Evolutionary conservation across 1,284 basidiomycete species (phyloP).

Genomic region (Fomes fomentarius): DNA sequence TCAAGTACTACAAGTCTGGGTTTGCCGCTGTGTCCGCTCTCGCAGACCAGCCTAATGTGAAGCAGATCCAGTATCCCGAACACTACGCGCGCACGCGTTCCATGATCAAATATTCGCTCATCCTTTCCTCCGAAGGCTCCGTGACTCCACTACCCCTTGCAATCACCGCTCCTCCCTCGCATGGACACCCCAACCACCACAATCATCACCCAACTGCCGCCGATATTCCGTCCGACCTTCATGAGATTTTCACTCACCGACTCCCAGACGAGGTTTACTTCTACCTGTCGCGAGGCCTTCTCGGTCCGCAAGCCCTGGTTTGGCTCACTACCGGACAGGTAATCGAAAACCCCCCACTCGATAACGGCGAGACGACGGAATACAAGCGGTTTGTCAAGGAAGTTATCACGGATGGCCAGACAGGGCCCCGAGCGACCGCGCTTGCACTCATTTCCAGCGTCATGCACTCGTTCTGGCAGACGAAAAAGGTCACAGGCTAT

Average conservation of each 20-base stretch:
- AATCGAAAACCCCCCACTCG: slow-evolving; percentile 88
- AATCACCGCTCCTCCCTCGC: slow-evolving; percentile 52
- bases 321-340: slow-evolving; percentile 90
- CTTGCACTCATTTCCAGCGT: slow-evolving; percentile 85
- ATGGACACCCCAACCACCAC: slow-evolving; percentile 57
- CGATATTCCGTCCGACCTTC: slow-evolving; percentile 90
- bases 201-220: slow-evolving; percentile 75
- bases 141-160: slow-evolving; percentile 90
- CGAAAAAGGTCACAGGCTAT: slow-evolving; percentile 66
- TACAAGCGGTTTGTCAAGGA: slow-evolving; percentile 96
- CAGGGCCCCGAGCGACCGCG: slow-evolving; percentile 89
- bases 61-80: slow-evolving; percentile 79
- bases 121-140: slow-evolving; percentile 89
- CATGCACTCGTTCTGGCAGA: slow-evolving; percentile 79
- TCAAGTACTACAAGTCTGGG: slow-evolving; percentile 89
- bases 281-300: slow-evolving; percentile 91
- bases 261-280: slow-evolving; percentile 97
- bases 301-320: slow-evolving; percentile 86
- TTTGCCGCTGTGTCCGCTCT: slow-evolving; percentile 80
- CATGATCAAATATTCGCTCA: slow-evolving; percentile 92
- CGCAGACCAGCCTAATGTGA: slow-evolving; percentile 78
- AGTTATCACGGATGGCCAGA: slow-evolving; percentile 91
- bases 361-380: slow-evolving; percentile 94
- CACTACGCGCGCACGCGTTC: slow-evolving; percentile 89
- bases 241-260: slow-evolving; percentile 94